These are phyloP conservation scores for Monotropa hypopitys DNA, from an alignment of 179 eudicot genomes.

Conservation along the genomic window DNA sequence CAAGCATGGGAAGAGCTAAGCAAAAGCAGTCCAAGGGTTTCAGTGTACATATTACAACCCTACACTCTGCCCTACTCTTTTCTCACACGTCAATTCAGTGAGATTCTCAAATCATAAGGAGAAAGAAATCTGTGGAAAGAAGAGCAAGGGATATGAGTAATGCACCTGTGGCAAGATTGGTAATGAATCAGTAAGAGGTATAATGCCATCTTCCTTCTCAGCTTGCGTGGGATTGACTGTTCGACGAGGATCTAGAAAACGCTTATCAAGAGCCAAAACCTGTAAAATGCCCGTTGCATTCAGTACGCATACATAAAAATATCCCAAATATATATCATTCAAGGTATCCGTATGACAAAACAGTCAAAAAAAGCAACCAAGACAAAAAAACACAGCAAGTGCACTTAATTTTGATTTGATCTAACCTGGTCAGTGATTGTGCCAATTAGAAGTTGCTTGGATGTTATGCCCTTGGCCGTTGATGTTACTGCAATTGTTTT, in stretches of 20 bases:
- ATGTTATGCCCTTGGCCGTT: conserved; percentile 94
- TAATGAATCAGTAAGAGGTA: conserved; percentile 86
- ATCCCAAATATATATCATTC: background rate
- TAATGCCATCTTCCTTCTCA: conserved; percentile 93
- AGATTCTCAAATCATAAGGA: background rate
- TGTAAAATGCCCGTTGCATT: conserved; percentile 13
- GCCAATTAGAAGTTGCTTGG: conserved; percentile 93
- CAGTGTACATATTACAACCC: background rate
- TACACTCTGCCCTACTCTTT: background rate
- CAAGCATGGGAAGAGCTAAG: background rate
- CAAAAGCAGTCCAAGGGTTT: background rate
- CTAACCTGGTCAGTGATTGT: conserved; percentile 97
- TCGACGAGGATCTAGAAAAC: conserved; percentile 89
- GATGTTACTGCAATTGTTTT: conserved; percentile 69
- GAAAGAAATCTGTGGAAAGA: background rate
- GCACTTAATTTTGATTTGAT: background rate
- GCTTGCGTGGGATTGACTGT: conserved; percentile 76
- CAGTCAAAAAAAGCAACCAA: background rate
- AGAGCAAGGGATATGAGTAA: background rate
- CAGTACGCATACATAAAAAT: conserved; percentile 3
- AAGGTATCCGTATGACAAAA: background rate
- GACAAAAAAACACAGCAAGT: background rate
- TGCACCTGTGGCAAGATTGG: conserved; percentile 92
- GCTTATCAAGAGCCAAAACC: conserved; percentile 99
- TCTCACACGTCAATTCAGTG: background rate